Evolutionary conservation across 768 basidiomycete species (phyloP), one percentile per base, ranked within the genome.

Genomic region (Mycena maculata): DNA sequence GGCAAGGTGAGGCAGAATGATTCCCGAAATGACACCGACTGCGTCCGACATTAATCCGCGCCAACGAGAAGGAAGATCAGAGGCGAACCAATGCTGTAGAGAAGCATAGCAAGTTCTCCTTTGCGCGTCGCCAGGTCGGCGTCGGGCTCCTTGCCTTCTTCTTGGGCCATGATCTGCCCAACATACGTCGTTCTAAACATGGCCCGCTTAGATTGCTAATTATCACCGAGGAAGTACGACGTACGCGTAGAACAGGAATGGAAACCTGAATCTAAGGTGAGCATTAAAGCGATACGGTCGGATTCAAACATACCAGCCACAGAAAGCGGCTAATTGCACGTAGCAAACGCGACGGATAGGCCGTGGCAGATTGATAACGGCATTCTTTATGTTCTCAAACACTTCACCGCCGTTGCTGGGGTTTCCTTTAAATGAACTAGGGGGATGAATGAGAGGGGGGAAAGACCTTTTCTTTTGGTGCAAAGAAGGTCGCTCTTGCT

Each of bases 291-390:
- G 33, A 20, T 30, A 12, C 25, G 47, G 52, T 44, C 49, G 47
- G 45, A 47, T 36, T 36, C 13, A 6, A 36, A 80, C 88, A 30
- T 72, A 92, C 94, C 96, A 98, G 70, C 94, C 95, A 94, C 97
- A 97, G 76, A 97, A 98, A 2, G 96, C 96, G 75, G 94, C 96
- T 20, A 98, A 79, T 74, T 98, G 96, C 4, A 98, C 96, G 73
- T 91, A 90, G 76, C 96, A 98, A 13, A 98, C 96, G 28, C 93
- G 87, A 54, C 90, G 88, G 47, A 98, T 90, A 15, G 95, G 91
- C 69, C 86, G 88, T 0, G 96, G 96, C 48, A 98, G 86, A 52
- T 88, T 89, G 45, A 86, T 74, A 12, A 94, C 82, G 6, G 96
- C 91, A 31, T 76, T 83, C 70, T 87, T 87, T 45, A 98, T 98